Conservation (phyloP, 2,329 filamentous ascomycete species). For the Nannizziopsis barbatae region DNA sequence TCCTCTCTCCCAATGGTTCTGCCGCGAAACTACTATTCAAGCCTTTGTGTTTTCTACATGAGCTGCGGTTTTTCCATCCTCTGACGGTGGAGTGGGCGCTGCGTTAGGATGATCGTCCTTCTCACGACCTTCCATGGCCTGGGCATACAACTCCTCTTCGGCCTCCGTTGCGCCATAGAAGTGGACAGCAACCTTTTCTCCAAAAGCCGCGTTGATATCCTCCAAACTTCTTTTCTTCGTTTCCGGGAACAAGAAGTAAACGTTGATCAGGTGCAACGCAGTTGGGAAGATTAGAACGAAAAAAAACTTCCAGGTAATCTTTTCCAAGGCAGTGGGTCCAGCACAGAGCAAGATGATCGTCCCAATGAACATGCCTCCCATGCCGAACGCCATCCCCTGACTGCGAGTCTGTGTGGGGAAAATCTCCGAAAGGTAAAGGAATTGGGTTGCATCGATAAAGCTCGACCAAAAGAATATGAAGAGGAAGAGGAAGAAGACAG, state of each 20-base stretch:
- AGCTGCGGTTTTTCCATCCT: slow-evolving; percentile 4
- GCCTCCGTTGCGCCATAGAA: slow-evolving; percentile 21
- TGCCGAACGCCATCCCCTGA: slow-evolving; percentile 30
- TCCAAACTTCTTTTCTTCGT: slow-evolving; percentile 29
- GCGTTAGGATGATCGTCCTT: background rate
- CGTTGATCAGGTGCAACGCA: slow-evolving; percentile 22
- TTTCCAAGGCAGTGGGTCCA: slow-evolving; percentile 24
- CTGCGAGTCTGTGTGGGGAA: slow-evolving; percentile 33
- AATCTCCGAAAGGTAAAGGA: slow-evolving; percentile 33
- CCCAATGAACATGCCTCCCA: slow-evolving; percentile 17
- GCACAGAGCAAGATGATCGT: slow-evolving; percentile 9
- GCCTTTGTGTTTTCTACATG: slow-evolving; percentile 8
- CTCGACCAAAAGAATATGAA: slow-evolving; percentile 33
- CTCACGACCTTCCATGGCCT: slow-evolving; percentile 9
- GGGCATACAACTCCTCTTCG: slow-evolving; percentile 20
- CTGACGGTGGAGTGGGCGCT: background rate
- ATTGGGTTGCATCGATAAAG: slow-evolving; percentile 36
- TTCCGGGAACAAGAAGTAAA: slow-evolving; percentile 30
- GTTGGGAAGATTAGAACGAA: slow-evolving; percentile 29
- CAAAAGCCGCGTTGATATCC: slow-evolving; percentile 29
- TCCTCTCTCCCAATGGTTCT: too few relatives aligned
- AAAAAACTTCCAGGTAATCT: slow-evolving; percentile 30
- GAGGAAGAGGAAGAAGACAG: slow-evolving; percentile 34
- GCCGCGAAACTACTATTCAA: background rate
- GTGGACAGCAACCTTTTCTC: slow-evolving; percentile 24